A percentile compares a stretch with the other conserved stretches of the same genome.
Evolutionary conservation across 805 yeast species (phyloP).

Genomic region (Zygoascus flipseniorum): DNA sequence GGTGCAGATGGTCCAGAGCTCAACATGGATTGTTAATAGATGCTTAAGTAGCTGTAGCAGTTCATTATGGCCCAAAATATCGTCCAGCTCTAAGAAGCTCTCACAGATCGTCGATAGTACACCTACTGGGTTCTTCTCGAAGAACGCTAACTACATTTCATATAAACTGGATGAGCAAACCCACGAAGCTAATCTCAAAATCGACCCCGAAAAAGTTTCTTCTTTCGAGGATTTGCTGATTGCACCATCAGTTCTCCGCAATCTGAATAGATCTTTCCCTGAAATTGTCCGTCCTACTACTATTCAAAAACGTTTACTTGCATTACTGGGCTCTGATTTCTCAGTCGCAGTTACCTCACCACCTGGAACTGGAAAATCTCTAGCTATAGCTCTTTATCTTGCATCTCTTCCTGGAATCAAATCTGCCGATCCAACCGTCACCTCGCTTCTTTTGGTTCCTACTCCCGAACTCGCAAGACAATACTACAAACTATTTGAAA

Average conservation of each 20-base stretch:
- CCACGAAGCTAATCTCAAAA: conserved; percentile 5
- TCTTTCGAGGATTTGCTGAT: conserved; percentile 17
- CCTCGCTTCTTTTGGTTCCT: conserved; percentile 29
- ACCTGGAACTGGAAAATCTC: conserved; percentile 30
- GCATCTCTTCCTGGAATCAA: conserved; percentile 13
- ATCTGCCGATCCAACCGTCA: conserved; percentile 5
- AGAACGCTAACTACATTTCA: not conserved
- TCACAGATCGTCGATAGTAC: not conserved
- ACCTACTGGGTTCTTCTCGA: not conserved
- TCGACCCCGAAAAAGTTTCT: conserved; percentile 20
- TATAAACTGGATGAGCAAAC: not conserved
- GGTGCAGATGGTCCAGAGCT: not conserved
- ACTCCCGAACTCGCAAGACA: conserved; percentile 27
- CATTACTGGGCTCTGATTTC: conserved; percentile 22
- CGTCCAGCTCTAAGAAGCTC: not conserved
- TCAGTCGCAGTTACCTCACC: conserved; percentile 24
- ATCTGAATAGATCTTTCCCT: conserved; percentile 8
- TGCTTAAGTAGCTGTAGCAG: not conserved
- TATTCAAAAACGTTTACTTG: conserved; percentile 24
- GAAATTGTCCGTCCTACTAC: conserved; percentile 16
- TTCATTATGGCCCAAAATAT: not conserved
- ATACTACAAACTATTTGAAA: conserved; percentile 15
- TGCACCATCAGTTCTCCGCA: conserved; percentile 10
- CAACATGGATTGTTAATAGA: not conserved
- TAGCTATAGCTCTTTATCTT: conserved; percentile 23